Conservation (phyloP, 2,329 filamentous ascomycete species). For the Aaosphaeria pasadenensis region DNA sequence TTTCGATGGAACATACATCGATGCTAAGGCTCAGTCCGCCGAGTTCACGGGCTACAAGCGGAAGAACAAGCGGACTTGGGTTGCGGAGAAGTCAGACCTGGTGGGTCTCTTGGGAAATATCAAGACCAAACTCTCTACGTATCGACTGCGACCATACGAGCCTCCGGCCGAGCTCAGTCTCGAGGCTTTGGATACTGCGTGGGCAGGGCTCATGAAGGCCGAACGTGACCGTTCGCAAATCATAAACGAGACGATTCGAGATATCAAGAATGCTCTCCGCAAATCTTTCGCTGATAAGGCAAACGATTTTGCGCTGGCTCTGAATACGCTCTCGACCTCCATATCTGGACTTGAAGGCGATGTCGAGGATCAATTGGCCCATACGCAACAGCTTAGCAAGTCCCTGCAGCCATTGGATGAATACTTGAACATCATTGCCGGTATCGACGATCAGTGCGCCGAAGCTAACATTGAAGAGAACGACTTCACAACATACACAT, state of each 20-base stretch:
- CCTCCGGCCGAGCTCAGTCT: constrained; percentile 80
- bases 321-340: constrained; percentile 91
- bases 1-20: constrained; percentile 87
- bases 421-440: constrained; percentile 83
- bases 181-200: constrained; percentile 78
- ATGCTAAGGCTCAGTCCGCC: constrained; percentile 82
- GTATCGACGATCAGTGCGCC: constrained; percentile 81
- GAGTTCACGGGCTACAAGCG: constrained; percentile 88
- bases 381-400: constrained; percentile 80
- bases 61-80: constrained; percentile 89
- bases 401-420: constrained; percentile 86
- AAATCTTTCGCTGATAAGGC: constrained; percentile 96
- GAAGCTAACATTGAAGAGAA: constrained; percentile 99
- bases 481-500: constrained; percentile 98
- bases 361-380: constrained; percentile 87
- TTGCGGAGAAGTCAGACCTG: constrained; percentile 94
- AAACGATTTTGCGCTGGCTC: constrained; percentile 92
- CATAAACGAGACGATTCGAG: constrained; percentile 97
- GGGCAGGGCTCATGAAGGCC: constrained; percentile 73
- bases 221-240: constrained; percentile 88
- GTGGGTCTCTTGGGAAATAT: constrained; percentile 94
- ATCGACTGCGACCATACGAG: constrained; percentile 85
- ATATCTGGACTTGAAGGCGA: constrained; percentile 97
- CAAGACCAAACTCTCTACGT: constrained; percentile 97
- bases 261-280: constrained; percentile 94